A percentile compares a stretch with the other conserved stretches of the same genome.
These are phyloP conservation scores for Amanita subjunquillea DNA, from an alignment of 768 basidiomycete genomes.

Conservation along the genomic window DNA sequence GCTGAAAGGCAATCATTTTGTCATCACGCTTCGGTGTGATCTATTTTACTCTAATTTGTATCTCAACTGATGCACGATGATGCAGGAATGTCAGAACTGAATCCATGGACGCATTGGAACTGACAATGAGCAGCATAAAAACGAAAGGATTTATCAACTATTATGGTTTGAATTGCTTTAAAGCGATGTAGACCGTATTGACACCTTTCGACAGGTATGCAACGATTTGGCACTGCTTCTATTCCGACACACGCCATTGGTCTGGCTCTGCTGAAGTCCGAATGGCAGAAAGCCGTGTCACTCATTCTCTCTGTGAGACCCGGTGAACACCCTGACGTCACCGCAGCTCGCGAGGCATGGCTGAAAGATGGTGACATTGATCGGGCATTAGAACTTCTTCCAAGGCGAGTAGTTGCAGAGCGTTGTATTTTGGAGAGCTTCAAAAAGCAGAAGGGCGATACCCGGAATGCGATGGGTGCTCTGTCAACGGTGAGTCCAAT, in stretches of 20 bases:
- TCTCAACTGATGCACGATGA: background rate
- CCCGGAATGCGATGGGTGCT: conserved; percentile 79
- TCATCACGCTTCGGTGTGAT: conserved; percentile 83
- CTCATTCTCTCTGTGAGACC: conserved; percentile 75
- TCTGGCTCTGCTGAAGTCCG: conserved; percentile 75
- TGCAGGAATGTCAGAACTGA: conserved; percentile 78
- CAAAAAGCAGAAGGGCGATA: conserved; percentile 68
- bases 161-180: conserved; percentile 49
- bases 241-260: conserved; percentile 95
- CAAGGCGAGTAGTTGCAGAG: conserved; percentile 88
- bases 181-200: conserved; percentile 4
- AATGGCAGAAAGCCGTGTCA: conserved; percentile 84
- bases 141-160: conserved; percentile 93
- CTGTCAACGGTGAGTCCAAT: conserved; percentile 57
- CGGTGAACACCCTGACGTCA: conserved; percentile 91
- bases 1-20: conserved; percentile 93
- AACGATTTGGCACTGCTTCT: conserved; percentile 94
- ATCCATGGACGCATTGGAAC: conserved; percentile 60
- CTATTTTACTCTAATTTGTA: background rate
- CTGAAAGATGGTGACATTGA: conserved; percentile 73
- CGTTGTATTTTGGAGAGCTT: conserved; percentile 86
- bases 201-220: conserved; percentile 65
- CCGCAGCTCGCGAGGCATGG: conserved; percentile 79
- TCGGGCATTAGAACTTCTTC: conserved; percentile 78
- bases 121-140: conserved; percentile 69